Evolutionary conservation across 495 filamentous ascomycete genomes (phyloP).

Genomic region (Parathielavia hyrcaniae): DNA sequence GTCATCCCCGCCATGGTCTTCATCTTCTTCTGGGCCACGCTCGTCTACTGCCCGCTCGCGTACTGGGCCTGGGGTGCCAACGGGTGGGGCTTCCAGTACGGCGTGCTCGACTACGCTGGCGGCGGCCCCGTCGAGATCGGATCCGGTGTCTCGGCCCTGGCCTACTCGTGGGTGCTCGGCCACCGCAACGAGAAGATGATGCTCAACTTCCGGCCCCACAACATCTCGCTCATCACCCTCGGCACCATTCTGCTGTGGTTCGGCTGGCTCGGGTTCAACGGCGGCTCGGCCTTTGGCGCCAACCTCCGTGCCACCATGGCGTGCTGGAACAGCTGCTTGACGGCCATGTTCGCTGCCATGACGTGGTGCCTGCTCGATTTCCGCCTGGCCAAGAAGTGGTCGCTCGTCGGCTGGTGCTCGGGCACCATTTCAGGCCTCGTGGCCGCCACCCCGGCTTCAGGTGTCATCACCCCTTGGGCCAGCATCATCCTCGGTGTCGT

Average conservation of each 20-base stretch:
- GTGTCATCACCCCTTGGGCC: constrained; percentile 84
- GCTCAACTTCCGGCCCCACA: constrained; percentile 92
- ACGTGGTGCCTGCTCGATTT: constrained; percentile 93
- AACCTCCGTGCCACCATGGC: constrained; percentile 94
- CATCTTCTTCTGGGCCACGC: constrained; percentile 88
- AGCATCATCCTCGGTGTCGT: constrained; percentile 78
- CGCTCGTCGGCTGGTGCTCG: constrained; percentile 98
- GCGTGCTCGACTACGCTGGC: constrained; percentile 93
- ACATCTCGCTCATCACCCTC: constrained; percentile 93
- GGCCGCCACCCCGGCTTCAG: constrained; percentile 82
- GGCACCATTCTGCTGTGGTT: constrained; percentile 97
- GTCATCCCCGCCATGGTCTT: constrained; percentile 95
- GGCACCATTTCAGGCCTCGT: constrained; percentile 87
- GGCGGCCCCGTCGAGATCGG: constrained; percentile 97
- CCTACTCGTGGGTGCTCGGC: constrained; percentile 92
- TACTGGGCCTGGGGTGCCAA: constrained; percentile 95
- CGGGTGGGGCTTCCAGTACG: constrained; percentile 88
- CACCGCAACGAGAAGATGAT: constrained; percentile 99
- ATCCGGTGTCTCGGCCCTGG: constrained; percentile 85
- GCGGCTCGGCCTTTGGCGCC: constrained; percentile 91
- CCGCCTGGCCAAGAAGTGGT: constrained; percentile 94
- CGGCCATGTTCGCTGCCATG: constrained; percentile 78
- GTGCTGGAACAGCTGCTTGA: constrained; percentile 94
- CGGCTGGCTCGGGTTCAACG: constrained; percentile 98
- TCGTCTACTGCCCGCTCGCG: constrained; percentile 93